A percentile compares a stretch with the other conserved stretches of the same genome.
Conservation (phyloP, 768 basidiomycete genomes). For the Hypholoma fasciculare region DNA sequence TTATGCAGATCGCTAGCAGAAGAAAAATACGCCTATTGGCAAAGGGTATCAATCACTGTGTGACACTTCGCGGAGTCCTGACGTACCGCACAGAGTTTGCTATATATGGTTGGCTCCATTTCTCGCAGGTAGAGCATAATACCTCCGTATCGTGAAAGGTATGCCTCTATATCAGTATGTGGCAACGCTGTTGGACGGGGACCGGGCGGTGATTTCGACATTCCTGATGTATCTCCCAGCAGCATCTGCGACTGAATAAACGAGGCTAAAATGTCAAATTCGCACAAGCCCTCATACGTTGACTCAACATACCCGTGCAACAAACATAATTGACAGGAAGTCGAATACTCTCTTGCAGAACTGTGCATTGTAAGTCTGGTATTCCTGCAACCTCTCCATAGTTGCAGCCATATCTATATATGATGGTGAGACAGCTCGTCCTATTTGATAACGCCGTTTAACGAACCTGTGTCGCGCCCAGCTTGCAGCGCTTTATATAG, state of each 20-base stretch:
- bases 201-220: slow-evolving; percentile 39
- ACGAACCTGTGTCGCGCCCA: slow-evolving; percentile 80
- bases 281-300: neutral
- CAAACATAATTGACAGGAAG: slow-evolving; percentile 89
- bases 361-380: slow-evolving; percentile 84
- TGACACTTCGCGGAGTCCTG: neutral
- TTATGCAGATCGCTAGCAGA: slow-evolving; percentile 80
- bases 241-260: slow-evolving; percentile 61
- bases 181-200: slow-evolving; percentile 49
- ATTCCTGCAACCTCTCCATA: slow-evolving; percentile 90
- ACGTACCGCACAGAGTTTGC: slow-evolving; percentile 86
- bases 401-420: slow-evolving; percentile 91
- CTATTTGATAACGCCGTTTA: neutral
- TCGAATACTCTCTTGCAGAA: slow-evolving; percentile 93
- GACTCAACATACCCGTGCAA: slow-evolving; percentile 66
- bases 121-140: slow-evolving; percentile 92
- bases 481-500: slow-evolving; percentile 96
- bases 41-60: slow-evolving; percentile 2
- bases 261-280: neutral
- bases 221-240: slow-evolving; percentile 60
- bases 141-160: slow-evolving; percentile 87
- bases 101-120: slow-evolving; percentile 90
- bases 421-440: neutral
- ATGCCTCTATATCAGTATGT: slow-evolving; percentile 79
- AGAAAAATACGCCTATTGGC: slow-evolving; percentile 84